A percentile compares a stretch with the other conserved stretches of the same genome.
Evolutionary conservation across 805 yeast genomes (phyloP).

Genomic region (Pachysolen tannophilus): DNA sequence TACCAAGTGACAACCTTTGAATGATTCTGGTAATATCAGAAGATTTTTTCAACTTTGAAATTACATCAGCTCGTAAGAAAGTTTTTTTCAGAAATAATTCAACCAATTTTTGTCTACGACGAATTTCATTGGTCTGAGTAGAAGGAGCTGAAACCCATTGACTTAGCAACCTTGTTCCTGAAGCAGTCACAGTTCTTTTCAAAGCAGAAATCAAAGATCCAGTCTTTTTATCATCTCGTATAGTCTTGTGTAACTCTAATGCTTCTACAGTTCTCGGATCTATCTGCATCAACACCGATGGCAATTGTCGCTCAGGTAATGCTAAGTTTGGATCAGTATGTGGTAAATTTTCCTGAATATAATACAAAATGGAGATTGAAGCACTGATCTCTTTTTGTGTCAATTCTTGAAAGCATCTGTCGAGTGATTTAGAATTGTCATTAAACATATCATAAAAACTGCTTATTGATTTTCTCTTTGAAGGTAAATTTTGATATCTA

Average conservation of each 20-base stretch:
- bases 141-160: slow-evolving; percentile 83
- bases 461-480: slow-evolving; percentile 29
- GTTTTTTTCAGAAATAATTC: slow-evolving; percentile 27
- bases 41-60: slow-evolving; percentile 32
- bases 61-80: slow-evolving; percentile 21
- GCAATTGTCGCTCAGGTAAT: slow-evolving; percentile 52
- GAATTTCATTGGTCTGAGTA: slow-evolving; percentile 47
- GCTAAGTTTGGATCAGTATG: slow-evolving; percentile 54
- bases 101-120: slow-evolving; percentile 46
- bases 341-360: slow-evolving; percentile 68
- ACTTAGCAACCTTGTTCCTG: slow-evolving; percentile 73
- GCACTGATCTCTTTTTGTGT: slow-evolving; percentile 48
- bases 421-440: slow-evolving; percentile 20
- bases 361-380: slow-evolving; percentile 54
- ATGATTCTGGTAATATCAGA: slow-evolving; percentile 55
- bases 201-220: slow-evolving; percentile 72
- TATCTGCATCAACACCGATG: slow-evolving; percentile 56
- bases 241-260: slow-evolving; percentile 58
- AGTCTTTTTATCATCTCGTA: slow-evolving; percentile 43
- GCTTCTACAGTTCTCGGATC: slow-evolving; percentile 76
- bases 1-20: slow-evolving; percentile 42
- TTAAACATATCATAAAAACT: slow-evolving; percentile 33
- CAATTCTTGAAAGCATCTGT: slow-evolving; percentile 18
- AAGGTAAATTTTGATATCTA: slow-evolving; percentile 19
- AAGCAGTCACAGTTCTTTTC: slow-evolving; percentile 65